Percentiles rank a stretch among this genome's conserved stretches.
Evolutionary conservation across 2,329 filamentous ascomycete genomes (phyloP).

Genomic region (Truncatella angustata): DNA sequence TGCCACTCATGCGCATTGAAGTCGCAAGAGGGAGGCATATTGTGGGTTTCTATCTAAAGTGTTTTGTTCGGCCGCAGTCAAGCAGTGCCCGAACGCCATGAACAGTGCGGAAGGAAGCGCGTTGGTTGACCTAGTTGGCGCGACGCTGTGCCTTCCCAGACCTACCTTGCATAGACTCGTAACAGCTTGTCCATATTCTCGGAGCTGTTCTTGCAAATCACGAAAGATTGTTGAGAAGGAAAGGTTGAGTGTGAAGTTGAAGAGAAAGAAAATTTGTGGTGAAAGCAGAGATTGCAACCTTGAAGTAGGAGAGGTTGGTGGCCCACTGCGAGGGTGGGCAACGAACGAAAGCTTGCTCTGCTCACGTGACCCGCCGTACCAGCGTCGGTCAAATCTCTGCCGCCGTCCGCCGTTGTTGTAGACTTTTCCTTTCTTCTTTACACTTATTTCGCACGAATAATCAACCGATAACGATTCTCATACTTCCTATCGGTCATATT

Average conservation of each 20-base stretch:
- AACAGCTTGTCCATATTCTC: too few species aligned
- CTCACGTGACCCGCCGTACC: not conserved
- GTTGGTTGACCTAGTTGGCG: too few species aligned
- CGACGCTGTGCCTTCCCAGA: too few species aligned
- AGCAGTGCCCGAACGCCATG: too few species aligned
- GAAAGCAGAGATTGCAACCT: not conserved
- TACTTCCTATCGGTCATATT: conserved; percentile 60
- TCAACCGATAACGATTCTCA: conserved; percentile 57
- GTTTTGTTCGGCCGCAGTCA: not conserved
- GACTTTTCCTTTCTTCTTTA: conserved; percentile 32
- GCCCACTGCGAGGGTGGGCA: too few species aligned
- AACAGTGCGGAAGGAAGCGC: too few species aligned
- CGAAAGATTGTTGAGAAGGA: not conserved
- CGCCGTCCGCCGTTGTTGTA: not conserved
- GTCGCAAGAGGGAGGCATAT: conserved; percentile 61
- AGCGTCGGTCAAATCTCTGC: not conserved
- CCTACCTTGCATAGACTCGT: too few species aligned
- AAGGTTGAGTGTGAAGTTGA: not conserved
- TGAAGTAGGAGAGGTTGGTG: not conserved
- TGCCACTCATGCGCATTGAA: conserved; percentile 58
- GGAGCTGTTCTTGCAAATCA: too few species aligned
- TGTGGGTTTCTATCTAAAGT: conserved; percentile 40
- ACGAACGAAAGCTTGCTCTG: too few species aligned
- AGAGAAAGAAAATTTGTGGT: not conserved
- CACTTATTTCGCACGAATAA: conserved; percentile 56